Evolutionary conservation across 352 stramenopile genomes (phyloP), one percentile per base, ranked within the genome.

Genomic region (Pythium dissotocum): DNA sequence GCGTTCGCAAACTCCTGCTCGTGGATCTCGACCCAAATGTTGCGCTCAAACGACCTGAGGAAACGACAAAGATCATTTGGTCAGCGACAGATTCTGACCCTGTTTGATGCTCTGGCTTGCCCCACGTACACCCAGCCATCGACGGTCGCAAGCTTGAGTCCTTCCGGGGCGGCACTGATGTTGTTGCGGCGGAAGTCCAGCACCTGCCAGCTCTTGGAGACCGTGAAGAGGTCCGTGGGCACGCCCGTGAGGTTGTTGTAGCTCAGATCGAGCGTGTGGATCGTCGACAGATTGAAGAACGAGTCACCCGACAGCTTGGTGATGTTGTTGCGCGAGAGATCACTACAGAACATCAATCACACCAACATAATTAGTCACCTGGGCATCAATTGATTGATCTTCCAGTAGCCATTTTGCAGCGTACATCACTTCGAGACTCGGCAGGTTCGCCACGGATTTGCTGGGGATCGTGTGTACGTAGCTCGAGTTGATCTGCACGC

Each of bases 101-200:
- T n/a, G n/a, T n/a, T n/a, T n/a, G n/a, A n/a, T n/a, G n/a, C n/a
- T n/a, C n/a, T n/a, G n/a, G n/a, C n/a, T n/a, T n/a, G n/a, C n/a
- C n/a, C n/a, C 12, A 72, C 80, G 57, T 77, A 91, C 83, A 89
- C 73, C 55, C 83, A 91, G 36, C 83, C 83, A 59, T 79, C 58
- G 18, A 77, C 81, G 18, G 75, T 70, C 16, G 75, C 73, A 2
- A 72, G 61, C 28, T 72, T 61, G 52, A 88, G 77, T 9, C 76
- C 77, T 14, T 70, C 63, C 6, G 83, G 83, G 1, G 78, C 67
- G 1, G 71, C 53, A 26, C 71, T 60, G 21, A 91, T 77, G 30
- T 69, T 56, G 44, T 89, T 89, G 60, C 79, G 71, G 8, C 70
- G 77, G 7, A 89, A 83, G 38, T 91, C 80, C 16, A 91, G 75